Base-by-base conservation (phyloP, 495 filamentous ascomycete species). In the Daldinia bambusicola region DNA sequence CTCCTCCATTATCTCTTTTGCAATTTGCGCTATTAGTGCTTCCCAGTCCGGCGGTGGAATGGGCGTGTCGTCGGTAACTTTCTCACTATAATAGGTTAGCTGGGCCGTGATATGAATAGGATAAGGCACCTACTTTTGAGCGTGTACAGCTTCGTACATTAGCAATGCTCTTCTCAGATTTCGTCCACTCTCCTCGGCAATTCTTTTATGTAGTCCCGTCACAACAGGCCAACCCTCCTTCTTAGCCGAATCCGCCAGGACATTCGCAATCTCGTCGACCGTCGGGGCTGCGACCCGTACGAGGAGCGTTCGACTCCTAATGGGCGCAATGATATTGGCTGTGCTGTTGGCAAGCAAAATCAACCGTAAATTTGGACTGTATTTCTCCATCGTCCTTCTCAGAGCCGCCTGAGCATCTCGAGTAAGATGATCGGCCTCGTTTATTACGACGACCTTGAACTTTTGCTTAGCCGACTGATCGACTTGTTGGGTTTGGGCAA, bases 401-500 rank as follows among this genome's bases (percentile, higher is more conserved):
- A 99, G 84, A 56, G 95, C 95, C 0, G 96, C 96, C 80, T 99
- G 95, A 6, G 95, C 95, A 86, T 99, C 95, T 45, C 95, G 82
- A 0, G 91, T 96, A 53, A 99, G 83, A 74, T 97, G 91, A 74
- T 99, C 96, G n/a, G 95, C 95, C 82, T 99, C 95, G 75, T 99
- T 99, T 84, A 99, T 97, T 38, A 99, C 94, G 2, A 99, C 96
- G 12, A 99, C 93, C 82, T 99, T 99, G 84, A 99, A 99, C 50
- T 89, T 86, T 77, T 99, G 95, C 76, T 89, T 91, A 31, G 96
- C 95, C 6, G 87, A 80, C 63, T 92, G 85, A 77, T 99, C 95
- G 13, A 99, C 96, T 80, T 98, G 96, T 80, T 98, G 96, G 30
- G 95, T 99, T 80, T 99, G 95, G 37, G 96, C 95, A 9, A 98